A percentile compares a stretch with the other conserved stretches of the same genome.
Evolutionary conservation across 805 yeast species (phyloP).

Genomic region (Grigorovia humatica): DNA sequence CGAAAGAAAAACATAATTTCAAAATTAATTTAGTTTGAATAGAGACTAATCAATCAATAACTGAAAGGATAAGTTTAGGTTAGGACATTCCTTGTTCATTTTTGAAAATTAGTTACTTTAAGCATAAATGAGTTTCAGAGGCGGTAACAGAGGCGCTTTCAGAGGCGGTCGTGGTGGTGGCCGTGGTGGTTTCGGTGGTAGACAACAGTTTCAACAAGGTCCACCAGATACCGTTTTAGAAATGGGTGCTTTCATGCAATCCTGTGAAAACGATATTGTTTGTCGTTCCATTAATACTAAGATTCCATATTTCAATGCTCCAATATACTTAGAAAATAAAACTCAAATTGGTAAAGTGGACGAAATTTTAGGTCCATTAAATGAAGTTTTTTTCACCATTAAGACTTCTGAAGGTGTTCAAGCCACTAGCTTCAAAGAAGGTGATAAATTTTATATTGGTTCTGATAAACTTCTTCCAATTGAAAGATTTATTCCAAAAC

Average conservation of each 20-base stretch:
- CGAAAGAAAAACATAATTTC: neutral
- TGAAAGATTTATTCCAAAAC: conserved; percentile 95
- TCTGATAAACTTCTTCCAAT: conserved; percentile 91
- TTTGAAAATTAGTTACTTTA: neutral
- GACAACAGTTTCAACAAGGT: conserved; percentile 73
- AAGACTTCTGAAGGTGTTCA: conserved; percentile 95
- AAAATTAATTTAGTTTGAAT: no score
- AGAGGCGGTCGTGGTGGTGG: conserved; percentile 34
- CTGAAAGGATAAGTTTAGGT: neutral
- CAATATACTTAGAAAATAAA: conserved; percentile 92
- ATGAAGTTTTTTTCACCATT: conserved; percentile 95
- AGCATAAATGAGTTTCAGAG: conserved; percentile 31
- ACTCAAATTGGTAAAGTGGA: conserved; percentile 95
- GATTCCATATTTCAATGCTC: conserved; percentile 97
- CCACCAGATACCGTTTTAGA: conserved; percentile 94
- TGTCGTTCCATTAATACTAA: conserved; percentile 91
- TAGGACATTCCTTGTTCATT: neutral
- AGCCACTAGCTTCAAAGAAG: conserved; percentile 85
- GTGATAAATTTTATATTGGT: conserved; percentile 92
- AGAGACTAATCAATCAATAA: neutral
- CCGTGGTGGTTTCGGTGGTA: conserved; percentile 44
- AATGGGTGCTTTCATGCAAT: conserved; percentile 86
- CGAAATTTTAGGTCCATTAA: conserved; percentile 94
- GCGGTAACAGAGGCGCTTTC: conserved; percentile 21
- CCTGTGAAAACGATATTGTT: conserved; percentile 95